Evolutionary conservation across 2,329 filamentous ascomycete genomes (phyloP), one percentile per base, ranked within the genome.

Genomic region (Botrytis tulipae): DNA sequence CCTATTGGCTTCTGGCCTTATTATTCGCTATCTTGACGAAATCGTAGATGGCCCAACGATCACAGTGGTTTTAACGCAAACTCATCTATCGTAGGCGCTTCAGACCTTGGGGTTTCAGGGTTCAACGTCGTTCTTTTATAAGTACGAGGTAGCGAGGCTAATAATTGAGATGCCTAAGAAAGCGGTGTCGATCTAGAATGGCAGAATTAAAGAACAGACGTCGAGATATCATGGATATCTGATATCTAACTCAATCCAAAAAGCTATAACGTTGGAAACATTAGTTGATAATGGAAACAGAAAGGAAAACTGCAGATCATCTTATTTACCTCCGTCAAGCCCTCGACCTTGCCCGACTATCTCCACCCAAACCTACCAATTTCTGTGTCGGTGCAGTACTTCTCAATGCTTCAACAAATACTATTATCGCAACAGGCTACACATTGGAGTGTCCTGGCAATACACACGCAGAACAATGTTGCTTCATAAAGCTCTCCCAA

Each of bases 391-490:
- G 96, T 60, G 96, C 96, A n/a, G 82, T 97, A n/a, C 86, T 98
- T 57, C 87, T 96, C 32, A 86, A 90, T 73, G 81, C 85, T 22
- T 83, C 83, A 60, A 86, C 84, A 51, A 86, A 90, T 78, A 81
- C 83, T 40, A 85, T 97, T 73, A 86, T 97, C 42, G 89, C 92
- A 0, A 93, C 93, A 2, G 95, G 96, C 72, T 98, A 95, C 84
- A 98, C 96, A 0, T 87, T 98, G 74, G 95, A 99, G 82, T 89
- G 95, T 6, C 87, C 90, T 63, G 96, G 95, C 60, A 99, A 99
- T 84, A 98, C 96, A 0, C 96, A 99, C 80, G 96, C 96, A 5
- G 96, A 99, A 81, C 94, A 99, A 84, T 95, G 92, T 82, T 97
- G 94, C 80, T 87, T 99, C 73, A 83, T 91, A 67, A 98, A 99